These are phyloP conservation scores for Hysterium pulicare DNA, from an alignment of 2,329 filamentous ascomycete genomes.

Conservation along the genomic window DNA sequence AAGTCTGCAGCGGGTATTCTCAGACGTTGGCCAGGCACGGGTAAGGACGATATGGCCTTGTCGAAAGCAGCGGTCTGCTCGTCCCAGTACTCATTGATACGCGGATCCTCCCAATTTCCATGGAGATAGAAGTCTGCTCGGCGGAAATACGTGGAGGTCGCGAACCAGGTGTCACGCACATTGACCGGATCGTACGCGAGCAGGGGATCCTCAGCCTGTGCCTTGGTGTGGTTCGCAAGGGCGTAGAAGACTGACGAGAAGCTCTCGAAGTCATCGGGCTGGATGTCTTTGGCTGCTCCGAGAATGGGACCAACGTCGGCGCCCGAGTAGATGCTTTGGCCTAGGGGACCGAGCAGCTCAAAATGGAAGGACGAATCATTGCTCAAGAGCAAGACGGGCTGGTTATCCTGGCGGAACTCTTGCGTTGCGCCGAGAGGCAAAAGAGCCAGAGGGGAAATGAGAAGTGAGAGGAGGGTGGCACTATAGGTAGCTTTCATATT, in stretches of 20 bases:
- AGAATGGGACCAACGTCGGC: conserved; percentile 1
- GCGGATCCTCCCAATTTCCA: conserved; percentile 4
- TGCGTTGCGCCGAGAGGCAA: background rate
- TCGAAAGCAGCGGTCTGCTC: conserved; percentile 5
- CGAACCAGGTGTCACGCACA: conserved; percentile 3
- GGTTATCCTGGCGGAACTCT: background rate
- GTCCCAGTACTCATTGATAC: conserved; percentile 6
- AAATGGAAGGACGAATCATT: conserved; percentile 3
- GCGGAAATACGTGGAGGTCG: conserved; percentile 1
- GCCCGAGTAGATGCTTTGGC: background rate
- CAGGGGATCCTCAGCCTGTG: background rate
- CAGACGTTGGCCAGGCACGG: conserved; percentile 6
- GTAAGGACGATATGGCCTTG: conserved; percentile 4
- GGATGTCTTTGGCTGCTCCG: conserved; percentile 1
- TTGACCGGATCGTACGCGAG: background rate
- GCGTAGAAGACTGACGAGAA: background rate
- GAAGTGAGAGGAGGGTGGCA: no score
- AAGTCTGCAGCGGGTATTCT: conserved; percentile 4
- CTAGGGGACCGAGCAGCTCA: background rate
- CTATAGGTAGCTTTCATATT: no score
- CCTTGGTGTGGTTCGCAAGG: conserved; percentile 2
- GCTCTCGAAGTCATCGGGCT: conserved; percentile 2
- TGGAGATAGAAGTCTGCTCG: conserved; percentile 4
- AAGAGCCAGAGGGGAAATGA: background rate
- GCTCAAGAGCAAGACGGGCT: background rate